Evolutionary conservation across 2,329 filamentous ascomycete species (phyloP).

Genomic region (Ophiostoma sp.): DNA sequence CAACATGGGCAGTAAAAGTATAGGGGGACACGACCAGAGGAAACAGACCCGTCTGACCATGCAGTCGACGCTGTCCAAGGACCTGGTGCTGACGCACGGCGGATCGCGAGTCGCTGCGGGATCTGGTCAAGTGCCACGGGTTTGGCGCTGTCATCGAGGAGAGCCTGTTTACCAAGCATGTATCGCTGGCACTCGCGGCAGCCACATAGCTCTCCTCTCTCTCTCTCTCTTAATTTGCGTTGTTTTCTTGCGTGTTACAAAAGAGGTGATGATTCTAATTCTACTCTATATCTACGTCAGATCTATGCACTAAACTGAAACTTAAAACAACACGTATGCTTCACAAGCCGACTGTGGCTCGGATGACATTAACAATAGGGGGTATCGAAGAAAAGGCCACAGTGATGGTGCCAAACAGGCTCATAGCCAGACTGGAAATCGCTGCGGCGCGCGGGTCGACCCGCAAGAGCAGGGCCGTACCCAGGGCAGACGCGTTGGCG

Average conservation of each 20-base stretch:
- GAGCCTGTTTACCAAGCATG: slow-evolving; percentile 4
- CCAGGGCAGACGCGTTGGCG: slow-evolving; percentile 56
- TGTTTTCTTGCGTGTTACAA: neutral
- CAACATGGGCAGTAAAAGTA: neutral
- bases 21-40: too few relatives aligned
- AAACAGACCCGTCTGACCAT: neutral
- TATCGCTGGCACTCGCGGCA: neutral
- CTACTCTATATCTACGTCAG: neutral
- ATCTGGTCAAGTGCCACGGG: slow-evolving; percentile 18
- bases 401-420: slow-evolving; percentile 55
- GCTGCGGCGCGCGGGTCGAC: slow-evolving; percentile 56
- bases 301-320: neutral
- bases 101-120: slow-evolving; percentile 11
- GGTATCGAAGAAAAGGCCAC: slow-evolving; percentile 55
- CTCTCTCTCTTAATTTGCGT: too few relatives aligned
- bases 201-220: too few relatives aligned
- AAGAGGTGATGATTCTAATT: neutral
- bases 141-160: slow-evolving; percentile 21
- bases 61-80: slow-evolving; percentile 17
- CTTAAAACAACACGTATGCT: too few relatives aligned
- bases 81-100: slow-evolving; percentile 10
- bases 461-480: slow-evolving; percentile 51
- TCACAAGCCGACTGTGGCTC: slow-evolving; percentile 43
- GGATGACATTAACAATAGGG: slow-evolving; percentile 45
- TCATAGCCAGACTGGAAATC: slow-evolving; percentile 56